Conservation (phyloP, 2,329 filamentous ascomycete genomes). For the Venturia nashicola region DNA sequence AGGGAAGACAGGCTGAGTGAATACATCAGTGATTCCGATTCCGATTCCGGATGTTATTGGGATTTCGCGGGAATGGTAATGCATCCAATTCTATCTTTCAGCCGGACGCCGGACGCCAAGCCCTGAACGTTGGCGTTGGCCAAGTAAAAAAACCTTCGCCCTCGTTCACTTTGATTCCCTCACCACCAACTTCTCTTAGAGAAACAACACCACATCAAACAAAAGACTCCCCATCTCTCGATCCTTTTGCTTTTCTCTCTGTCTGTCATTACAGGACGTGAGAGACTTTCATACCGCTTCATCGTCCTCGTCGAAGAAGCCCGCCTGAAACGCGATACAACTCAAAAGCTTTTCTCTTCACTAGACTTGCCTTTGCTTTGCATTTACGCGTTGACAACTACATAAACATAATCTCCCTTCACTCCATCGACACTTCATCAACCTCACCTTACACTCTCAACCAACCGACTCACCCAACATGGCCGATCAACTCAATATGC, state of each 20-base stretch:
- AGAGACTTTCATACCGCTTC: background rate
- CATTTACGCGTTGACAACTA: background rate
- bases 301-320: conserved; percentile 2
- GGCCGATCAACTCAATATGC: conserved; percentile 79
- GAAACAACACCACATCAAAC: background rate
- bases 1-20: background rate
- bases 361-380: conserved; percentile 3
- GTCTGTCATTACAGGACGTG: conserved; percentile 7
- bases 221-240: background rate
- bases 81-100: background rate
- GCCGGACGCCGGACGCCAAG: background rate
- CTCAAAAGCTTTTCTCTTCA: background rate
- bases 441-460: background rate
- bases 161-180: background rate
- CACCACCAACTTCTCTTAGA: background rate
- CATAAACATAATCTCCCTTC: background rate
- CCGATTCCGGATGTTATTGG: too few species aligned
- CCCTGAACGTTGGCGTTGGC: background rate
- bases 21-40: background rate
- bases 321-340: background rate
- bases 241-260: background rate
- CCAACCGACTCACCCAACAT: conserved; percentile 36
- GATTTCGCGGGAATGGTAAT: too few species aligned
- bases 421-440: background rate
- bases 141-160: background rate